phyloP scores from a whole-genome alignment of 257 asterid species.

The Penstemon davidsonii region DNA sequence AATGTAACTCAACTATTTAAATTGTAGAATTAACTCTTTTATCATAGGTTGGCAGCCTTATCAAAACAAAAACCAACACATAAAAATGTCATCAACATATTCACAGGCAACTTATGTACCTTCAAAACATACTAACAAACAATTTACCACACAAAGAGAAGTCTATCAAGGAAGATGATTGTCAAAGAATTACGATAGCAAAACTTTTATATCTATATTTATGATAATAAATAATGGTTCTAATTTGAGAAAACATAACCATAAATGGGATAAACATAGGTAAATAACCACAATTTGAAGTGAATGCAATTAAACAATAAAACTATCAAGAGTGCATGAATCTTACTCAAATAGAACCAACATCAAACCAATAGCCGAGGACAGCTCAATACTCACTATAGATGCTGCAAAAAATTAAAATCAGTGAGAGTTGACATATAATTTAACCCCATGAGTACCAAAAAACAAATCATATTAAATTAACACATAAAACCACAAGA shows the following conservation, averaged over 20 bases:
- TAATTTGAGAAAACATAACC: not conserved
- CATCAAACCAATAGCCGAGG: conserved; percentile 21
- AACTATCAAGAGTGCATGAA: conserved; percentile 3
- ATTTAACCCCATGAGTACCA: too few relatives aligned
- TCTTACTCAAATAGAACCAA: conserved; percentile 34
- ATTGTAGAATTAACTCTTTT: too few relatives aligned
- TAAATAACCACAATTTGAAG: not conserved
- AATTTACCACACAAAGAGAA: not conserved
- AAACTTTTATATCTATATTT: not conserved
- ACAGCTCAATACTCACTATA: conserved; percentile 11
- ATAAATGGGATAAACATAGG: not conserved
- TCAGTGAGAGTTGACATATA: too few relatives aligned
- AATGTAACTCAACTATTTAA: too few relatives aligned
- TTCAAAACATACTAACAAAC: not conserved
- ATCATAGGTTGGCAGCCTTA: too few relatives aligned
- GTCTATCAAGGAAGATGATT: not conserved
- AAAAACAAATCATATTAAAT: too few relatives aligned
- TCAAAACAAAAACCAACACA: too few relatives aligned
- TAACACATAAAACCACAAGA: too few relatives aligned
- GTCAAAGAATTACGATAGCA: not conserved
- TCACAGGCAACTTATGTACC: not conserved
- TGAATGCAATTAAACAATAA: not conserved
- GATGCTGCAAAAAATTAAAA: conserved; percentile 24
- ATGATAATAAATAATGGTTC: too few relatives aligned
- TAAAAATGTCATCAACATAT: too few relatives aligned